Evolutionary conservation across 2,329 filamentous ascomycete genomes (phyloP), one percentile per base, ranked within the genome.

Genomic region (Diaporthe capsici): DNA sequence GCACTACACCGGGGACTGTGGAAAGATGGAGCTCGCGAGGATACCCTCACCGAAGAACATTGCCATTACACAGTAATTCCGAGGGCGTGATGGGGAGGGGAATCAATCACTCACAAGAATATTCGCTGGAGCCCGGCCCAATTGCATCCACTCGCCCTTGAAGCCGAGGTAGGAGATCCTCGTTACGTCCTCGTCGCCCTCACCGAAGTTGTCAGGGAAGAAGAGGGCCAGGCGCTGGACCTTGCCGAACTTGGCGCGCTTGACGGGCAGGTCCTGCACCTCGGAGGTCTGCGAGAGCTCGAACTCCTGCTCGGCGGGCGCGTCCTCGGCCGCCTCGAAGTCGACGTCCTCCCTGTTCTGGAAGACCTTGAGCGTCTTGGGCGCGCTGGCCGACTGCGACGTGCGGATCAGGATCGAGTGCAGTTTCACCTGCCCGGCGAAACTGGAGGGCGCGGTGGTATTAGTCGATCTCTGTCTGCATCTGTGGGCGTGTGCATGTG

Each of bases 381-480:
- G 97, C 4, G 95, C 95, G 34, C 90, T 91, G 72, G 87, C 83
- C 10, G 92, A 91, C 57, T 91, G 88, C 1, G 94, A 95, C 2
- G 95, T 94, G 82, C 96, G 95, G 76, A 99, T 86, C 34, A 98
- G 89, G 82, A 99, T 92, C 37, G 94, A 93, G 86, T 98, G 96
- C 1, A 99, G 92, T 82, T 97, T 98, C 76, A 98, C 92, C 84
- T 98, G 96, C 65, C 94, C 96, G 1, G 95, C 96, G 86, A 99
- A 99, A 2, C 95, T 97, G 78, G 49, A 34, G 37, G 15, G 20
- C 47, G 15, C n/a, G 0, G 20, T 22, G 58, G 57, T 51, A 39
- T 75, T 25, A 61, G 25, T n/a, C 17, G 51, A 20, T n/a, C 25
- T 51, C 63, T 13, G 42, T 61, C 65, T 67, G 47, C 55, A 37